Base-by-base conservation (phyloP, 345 rosid genomes). In the Salix exigua region DNA sequence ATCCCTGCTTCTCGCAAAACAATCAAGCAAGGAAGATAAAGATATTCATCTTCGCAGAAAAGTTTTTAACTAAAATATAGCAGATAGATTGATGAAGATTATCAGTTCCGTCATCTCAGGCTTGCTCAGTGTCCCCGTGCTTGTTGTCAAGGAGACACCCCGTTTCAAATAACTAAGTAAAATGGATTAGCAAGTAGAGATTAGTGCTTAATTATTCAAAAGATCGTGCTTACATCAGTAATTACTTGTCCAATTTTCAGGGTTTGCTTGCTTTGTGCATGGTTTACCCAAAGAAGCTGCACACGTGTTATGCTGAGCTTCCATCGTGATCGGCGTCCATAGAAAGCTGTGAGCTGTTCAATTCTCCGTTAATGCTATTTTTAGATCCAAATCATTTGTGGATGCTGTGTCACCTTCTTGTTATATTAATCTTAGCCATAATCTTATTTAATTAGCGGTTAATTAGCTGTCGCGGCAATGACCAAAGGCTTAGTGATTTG, bases 291-390 rank as follows among this genome's bases (percentile, higher is more conserved):
- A 68, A 51, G 40, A 68, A 75, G 81, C 31, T 48, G 77, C 72
- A 26, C 50, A 78, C 75, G 84, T 81, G 81, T 78, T 68, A 60
- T n/a, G 66, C 70, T 76, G 84, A 82, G 83, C 65, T 18, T 33
- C 12, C n/a, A 14, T 5, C 12, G 12, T n/a, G n/a, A 67, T 23
- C 30, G 21, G 11, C 73, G 42, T 31, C 16, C 42, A 53, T 14
- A 25, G 6, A 23, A 48, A 33, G 44, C 17, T 30, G 53, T 1
- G 75, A 73, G 77, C 71, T 40, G 79, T 70, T 66, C 51, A 75
- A 38, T 35, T 55, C 77, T 84, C 44, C 50, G 62, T n/a, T 69
- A 1, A 23, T 61, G 68, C 77, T 77, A 38, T 74, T 75, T 73
- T 17, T 37, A 6, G 72, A 83, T 79, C 86, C 82, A 50, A 73